Conservation (phyloP, 2,329 filamentous ascomycete genomes). For the Aspergillus puulaauensis region DNA sequence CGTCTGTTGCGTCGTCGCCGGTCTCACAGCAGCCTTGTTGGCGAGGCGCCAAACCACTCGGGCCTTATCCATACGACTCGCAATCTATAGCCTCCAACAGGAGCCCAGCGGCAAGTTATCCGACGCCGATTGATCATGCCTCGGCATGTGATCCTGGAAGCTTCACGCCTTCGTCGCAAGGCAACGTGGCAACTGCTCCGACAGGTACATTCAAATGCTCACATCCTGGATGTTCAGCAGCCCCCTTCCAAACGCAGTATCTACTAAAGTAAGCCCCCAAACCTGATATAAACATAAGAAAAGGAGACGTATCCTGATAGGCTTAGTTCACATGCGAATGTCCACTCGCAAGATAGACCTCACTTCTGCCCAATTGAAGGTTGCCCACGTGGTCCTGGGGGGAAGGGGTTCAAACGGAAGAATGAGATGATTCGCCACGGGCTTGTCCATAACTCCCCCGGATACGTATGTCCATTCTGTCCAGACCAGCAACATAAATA, state of each 20-base stretch:
- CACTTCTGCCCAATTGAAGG: slow-evolving; percentile 62
- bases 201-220: slow-evolving; percentile 52
- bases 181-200: slow-evolving; percentile 25
- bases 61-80: slow-evolving; percentile 26
- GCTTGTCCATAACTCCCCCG: slow-evolving; percentile 88
- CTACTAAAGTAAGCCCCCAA: slow-evolving; percentile 57
- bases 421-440: slow-evolving; percentile 75
- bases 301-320: not conserved
- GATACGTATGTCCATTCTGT: slow-evolving; percentile 95
- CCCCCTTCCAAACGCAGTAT: slow-evolving; percentile 65
- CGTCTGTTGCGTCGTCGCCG: slow-evolving; percentile 36
- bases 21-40: slow-evolving; percentile 31
- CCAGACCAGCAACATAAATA: slow-evolving; percentile 92
- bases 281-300: not conserved
- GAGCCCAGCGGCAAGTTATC: slow-evolving; percentile 39
- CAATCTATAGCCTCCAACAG: slow-evolving; percentile 26
- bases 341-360: slow-evolving; percentile 62
- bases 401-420: slow-evolving; percentile 67
- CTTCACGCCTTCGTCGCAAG: slow-evolving; percentile 21
- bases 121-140: slow-evolving; percentile 40
- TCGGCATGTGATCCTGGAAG: slow-evolving; percentile 23
- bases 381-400: slow-evolving; percentile 60
- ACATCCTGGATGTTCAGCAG: slow-evolving; percentile 56
- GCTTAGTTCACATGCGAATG: slow-evolving; percentile 54
- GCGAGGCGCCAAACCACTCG: slow-evolving; percentile 28